phyloP scores from a whole-genome alignment of 352 stramenopile genomes.

The Thalassiosira gravida region DNA sequence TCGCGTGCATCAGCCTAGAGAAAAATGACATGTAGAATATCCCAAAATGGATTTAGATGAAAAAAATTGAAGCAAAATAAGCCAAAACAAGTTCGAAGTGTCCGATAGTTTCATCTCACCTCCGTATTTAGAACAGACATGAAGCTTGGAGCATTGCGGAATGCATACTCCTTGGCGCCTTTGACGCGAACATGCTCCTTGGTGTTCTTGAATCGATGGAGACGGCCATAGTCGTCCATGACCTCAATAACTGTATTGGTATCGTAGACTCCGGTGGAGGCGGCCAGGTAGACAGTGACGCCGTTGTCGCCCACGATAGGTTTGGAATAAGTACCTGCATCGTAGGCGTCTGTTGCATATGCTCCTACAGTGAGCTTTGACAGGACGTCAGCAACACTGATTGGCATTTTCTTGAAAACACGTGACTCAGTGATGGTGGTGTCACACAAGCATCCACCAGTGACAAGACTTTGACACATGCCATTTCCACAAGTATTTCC shows the following conservation, averaged over 20 bases:
- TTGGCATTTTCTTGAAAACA: slow-evolving; percentile 60
- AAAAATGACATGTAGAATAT: too few species aligned
- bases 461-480: slow-evolving; percentile 41
- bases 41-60: too few species aligned
- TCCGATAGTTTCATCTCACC: too few species aligned
- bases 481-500: slow-evolving; percentile 55
- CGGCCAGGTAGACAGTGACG: slow-evolving; percentile 50
- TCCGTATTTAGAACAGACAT: slow-evolving; percentile 67
- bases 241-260: slow-evolving; percentile 69
- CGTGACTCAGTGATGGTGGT: slow-evolving; percentile 42
- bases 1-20: slow-evolving; percentile 52
- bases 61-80: too few species aligned
- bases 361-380: slow-evolving; percentile 61
- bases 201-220: slow-evolving; percentile 60
- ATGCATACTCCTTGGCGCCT: slow-evolving; percentile 55
- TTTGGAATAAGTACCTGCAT: slow-evolving; percentile 42
- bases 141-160: slow-evolving; percentile 79
- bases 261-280: slow-evolving; percentile 31
- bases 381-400: slow-evolving; percentile 55
- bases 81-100: too few species aligned
- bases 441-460: slow-evolving; percentile 59
- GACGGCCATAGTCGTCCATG: slow-evolving; percentile 48
- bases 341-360: slow-evolving; percentile 44
- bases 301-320: slow-evolving; percentile 39
- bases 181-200: slow-evolving; percentile 58